phyloP scores from a whole-genome alignment of 179 eudicot species.

The Beta macrorhiza region DNA sequence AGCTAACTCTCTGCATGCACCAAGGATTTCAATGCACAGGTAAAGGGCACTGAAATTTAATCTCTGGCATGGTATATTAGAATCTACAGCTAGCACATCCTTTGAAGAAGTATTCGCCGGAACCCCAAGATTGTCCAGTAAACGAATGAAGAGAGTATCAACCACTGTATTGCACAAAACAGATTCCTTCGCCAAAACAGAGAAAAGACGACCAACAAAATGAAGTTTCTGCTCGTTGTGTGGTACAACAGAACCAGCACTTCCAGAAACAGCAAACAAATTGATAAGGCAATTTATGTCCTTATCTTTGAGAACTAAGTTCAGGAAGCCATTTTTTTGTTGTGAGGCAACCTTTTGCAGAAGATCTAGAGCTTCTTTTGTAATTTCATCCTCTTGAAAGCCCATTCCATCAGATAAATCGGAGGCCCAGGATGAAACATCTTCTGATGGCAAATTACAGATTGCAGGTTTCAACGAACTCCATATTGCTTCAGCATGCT shows the following conservation, averaged over 20 bases:
- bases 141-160: slow-evolving; percentile 48
- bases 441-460: slow-evolving; percentile 35
- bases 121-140: slow-evolving; percentile 50
- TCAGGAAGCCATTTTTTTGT: slow-evolving; percentile 42
- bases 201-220: slow-evolving; percentile 59
- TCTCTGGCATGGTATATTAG: slow-evolving; percentile 30
- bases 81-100: slow-evolving; percentile 25
- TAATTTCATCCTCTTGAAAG: slow-evolving; percentile 60
- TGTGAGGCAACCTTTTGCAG: slow-evolving; percentile 56
- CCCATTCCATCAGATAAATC: slow-evolving; percentile 33
- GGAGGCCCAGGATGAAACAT: slow-evolving; percentile 33
- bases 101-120: slow-evolving; percentile 30
- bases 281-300: slow-evolving; percentile 51
- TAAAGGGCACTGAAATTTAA: slow-evolving; percentile 56
- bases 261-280: slow-evolving; percentile 36
- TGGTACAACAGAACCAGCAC: slow-evolving; percentile 35
- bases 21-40: slow-evolving; percentile 69
- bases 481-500: slow-evolving; percentile 74
- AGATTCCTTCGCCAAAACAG: slow-evolving; percentile 58
- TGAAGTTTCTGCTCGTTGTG: slow-evolving; percentile 55
- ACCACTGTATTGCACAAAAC: slow-evolving; percentile 67
- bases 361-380: slow-evolving; percentile 65
- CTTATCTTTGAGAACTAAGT: slow-evolving; percentile 55
- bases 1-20: slow-evolving; percentile 70
- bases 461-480: slow-evolving; percentile 54